Percentiles rank a stretch among this genome's conserved stretches.
Evolutionary conservation across 495 filamentous ascomycete species (phyloP).

Genomic region (Lepidopterella palustris): DNA sequence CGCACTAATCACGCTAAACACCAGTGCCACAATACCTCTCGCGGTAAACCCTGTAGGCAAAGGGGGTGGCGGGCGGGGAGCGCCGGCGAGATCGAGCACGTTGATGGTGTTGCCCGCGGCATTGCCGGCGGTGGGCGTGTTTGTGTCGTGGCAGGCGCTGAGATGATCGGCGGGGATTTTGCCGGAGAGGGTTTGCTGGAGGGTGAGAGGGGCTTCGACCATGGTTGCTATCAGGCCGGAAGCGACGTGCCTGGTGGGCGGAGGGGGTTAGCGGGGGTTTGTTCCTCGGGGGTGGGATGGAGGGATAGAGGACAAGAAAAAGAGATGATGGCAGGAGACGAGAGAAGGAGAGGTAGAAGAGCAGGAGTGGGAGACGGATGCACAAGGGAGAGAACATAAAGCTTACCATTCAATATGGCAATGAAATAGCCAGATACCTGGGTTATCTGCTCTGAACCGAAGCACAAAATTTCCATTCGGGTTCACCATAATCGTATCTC

Average conservation of each 20-base stretch:
- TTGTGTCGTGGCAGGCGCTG: conserved; percentile 50
- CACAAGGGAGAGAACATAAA: conserved; percentile 1
- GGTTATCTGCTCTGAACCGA: conserved; percentile 54
- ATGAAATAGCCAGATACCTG: conserved; percentile 73
- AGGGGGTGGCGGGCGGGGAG: conserved; percentile 47
- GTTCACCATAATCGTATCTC: conserved; percentile 52
- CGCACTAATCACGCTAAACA: conserved; percentile 63
- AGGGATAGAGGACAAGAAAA: too few relatives aligned
- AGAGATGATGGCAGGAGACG: background rate
- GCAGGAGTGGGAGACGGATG: background rate
- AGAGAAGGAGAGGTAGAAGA: background rate
- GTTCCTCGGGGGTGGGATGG: too few relatives aligned
- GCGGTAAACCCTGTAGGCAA: conserved; percentile 68
- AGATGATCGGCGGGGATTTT: conserved; percentile 58
- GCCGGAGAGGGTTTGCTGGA: conserved; percentile 50
- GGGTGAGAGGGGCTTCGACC: conserved; percentile 58
- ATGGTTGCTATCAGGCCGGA: conserved; percentile 65
- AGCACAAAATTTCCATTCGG: conserved; percentile 42
- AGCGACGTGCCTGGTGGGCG: conserved; percentile 61
- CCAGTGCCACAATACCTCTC: conserved; percentile 63
- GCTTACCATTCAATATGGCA: conserved; percentile 43
- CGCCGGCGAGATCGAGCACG: conserved; percentile 57
- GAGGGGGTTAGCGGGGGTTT: background rate
- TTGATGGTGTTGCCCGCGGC: conserved; percentile 65
- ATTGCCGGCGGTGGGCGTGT: conserved; percentile 55